These are phyloP conservation scores for Tulasnella sp. DNA, from an alignment of 768 basidiomycete genomes.

Conservation along the genomic window DNA sequence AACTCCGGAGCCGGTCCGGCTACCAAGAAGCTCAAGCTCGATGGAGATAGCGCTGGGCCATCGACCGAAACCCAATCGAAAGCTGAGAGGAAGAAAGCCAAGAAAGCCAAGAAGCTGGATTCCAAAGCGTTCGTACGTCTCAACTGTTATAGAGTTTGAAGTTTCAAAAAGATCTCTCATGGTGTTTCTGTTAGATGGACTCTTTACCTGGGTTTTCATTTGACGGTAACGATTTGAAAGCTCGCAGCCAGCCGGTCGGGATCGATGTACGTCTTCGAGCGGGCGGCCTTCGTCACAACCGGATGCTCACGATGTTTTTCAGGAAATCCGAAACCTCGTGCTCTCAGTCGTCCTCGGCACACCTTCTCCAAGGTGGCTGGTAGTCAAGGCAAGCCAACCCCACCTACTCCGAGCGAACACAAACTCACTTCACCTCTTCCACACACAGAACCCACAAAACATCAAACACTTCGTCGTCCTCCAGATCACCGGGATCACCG, in stretches of 20 bases:
- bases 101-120: conserved; percentile 51
- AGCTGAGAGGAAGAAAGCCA: conserved; percentile 59
- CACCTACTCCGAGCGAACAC: background rate
- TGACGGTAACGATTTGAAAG: background rate
- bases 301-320: background rate
- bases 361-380: conserved; percentile 78
- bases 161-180: background rate
- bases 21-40: conserved; percentile 8
- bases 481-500: conserved; percentile 74
- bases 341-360: conserved; percentile 73
- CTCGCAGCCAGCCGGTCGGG: background rate
- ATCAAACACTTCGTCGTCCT: conserved; percentile 72
- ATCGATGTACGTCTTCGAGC: background rate
- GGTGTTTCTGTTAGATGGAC: background rate
- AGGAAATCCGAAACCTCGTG: conserved; percentile 85
- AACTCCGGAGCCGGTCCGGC: background rate
- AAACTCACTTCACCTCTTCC: conserved; percentile 7
- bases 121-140: conserved; percentile 60
- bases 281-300: too few species aligned
- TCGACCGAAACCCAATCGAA: conserved; percentile 25
- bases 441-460: conserved; percentile 50
- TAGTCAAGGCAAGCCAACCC: conserved; percentile 56
- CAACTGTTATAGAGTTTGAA: background rate
- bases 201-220: background rate
- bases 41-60: background rate